A percentile compares a stretch with the other conserved stretches of the same genome.
Conservation (phyloP, 164 flowering plant genomes). For the Vitis amurensis region DNA sequence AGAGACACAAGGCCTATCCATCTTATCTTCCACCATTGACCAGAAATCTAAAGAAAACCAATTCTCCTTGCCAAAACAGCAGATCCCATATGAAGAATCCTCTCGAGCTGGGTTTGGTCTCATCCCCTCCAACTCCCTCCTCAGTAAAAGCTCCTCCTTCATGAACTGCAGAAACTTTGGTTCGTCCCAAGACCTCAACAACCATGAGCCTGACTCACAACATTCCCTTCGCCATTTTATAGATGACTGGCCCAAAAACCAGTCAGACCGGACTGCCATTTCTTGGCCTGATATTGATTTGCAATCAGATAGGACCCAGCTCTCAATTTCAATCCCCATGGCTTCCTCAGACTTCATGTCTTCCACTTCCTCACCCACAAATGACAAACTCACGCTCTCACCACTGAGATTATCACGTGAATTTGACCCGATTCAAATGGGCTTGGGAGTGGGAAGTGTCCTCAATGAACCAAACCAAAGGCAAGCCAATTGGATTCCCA, state of each 20-base stretch:
- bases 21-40: constrained; percentile 35
- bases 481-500: constrained; percentile 59
- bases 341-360: constrained; percentile 53
- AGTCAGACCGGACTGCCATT: constrained; percentile 34
- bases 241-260: constrained; percentile 69
- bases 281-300: constrained; percentile 55
- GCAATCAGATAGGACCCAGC: constrained; percentile 69
- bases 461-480: constrained; percentile 34
- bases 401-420: constrained; percentile 58
- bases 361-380: constrained; percentile 53
- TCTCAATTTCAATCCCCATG: constrained; percentile 75
- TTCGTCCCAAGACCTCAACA: constrained; percentile 32
- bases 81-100: constrained; percentile 37
- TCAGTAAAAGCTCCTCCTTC: constrained; percentile 34
- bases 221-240: constrained; percentile 61
- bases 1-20: constrained; percentile 41
- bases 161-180: constrained; percentile 28
- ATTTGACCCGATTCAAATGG: constrained; percentile 57
- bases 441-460: constrained; percentile 47
- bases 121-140: constrained; percentile 51
- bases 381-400: constrained; percentile 49
- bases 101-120: constrained; percentile 51
- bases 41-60: constrained; percentile 34
- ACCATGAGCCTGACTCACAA: constrained; percentile 39
- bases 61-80: constrained; percentile 47